phyloP scores from a whole-genome alignment of 768 basidiomycete species.

The Podaxis sp. region DNA sequence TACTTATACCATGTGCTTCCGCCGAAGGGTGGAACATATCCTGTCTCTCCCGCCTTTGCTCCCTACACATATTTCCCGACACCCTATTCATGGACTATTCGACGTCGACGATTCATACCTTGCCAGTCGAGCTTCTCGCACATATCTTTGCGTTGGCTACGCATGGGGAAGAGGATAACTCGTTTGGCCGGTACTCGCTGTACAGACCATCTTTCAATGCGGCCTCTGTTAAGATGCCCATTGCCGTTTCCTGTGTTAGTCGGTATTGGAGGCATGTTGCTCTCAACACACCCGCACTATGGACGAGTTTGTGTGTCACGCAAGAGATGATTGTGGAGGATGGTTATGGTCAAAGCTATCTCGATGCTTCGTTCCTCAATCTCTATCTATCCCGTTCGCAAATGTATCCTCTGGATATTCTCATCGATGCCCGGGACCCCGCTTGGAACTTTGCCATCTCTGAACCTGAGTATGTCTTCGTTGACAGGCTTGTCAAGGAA shows the following conservation, averaged over 20 bases:
- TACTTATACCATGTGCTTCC: constrained; percentile 27
- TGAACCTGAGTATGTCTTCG: constrained; percentile 43
- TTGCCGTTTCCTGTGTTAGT: constrained; percentile 47
- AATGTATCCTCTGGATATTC: constrained; percentile 50
- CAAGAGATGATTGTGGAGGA: constrained; percentile 31
- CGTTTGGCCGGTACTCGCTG: constrained; percentile 11
- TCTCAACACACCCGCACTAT: constrained; percentile 47
- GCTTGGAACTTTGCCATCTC: constrained; percentile 50
- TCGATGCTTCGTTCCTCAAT: constrained; percentile 39
- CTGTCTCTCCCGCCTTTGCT: constrained; percentile 19
- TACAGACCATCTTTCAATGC: constrained; percentile 33
- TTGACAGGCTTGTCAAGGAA: background rate
- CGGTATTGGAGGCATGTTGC: constrained; percentile 55
- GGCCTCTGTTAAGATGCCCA: constrained; percentile 43
- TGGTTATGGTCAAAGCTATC: constrained; percentile 1
- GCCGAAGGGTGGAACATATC: constrained; percentile 14
- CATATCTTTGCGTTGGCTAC: constrained; percentile 54
- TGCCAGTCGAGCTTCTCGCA: constrained; percentile 59
- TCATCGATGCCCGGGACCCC: constrained; percentile 58
- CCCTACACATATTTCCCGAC: constrained; percentile 6
- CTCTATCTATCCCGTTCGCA: constrained; percentile 47
- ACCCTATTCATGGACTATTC: constrained; percentile 15
- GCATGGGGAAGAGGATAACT: constrained; percentile 25
- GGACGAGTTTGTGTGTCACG: constrained; percentile 56
- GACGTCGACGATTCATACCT: constrained; percentile 36